These are phyloP conservation scores for Mortierella sp. DNA, from an alignment of 371 early-diverging fungal species.

Conservation along the genomic window DNA sequence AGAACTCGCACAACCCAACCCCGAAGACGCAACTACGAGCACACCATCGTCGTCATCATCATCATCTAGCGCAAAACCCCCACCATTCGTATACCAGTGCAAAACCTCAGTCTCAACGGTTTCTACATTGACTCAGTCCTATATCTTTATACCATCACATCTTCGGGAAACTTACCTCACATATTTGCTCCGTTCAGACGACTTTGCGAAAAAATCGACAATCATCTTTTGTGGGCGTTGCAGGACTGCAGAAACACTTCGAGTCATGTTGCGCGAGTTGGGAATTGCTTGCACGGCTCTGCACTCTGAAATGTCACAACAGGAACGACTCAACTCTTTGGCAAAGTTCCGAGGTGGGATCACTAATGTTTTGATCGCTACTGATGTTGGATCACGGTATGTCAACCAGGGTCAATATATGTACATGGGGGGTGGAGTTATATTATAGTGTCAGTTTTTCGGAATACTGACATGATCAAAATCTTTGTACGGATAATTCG, in stretches of 20 bases:
- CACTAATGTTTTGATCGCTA: constrained; percentile 91
- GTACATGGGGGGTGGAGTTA: not conserved
- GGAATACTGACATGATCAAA: not conserved
- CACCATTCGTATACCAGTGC: constrained; percentile 88
- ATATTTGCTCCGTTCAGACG: constrained; percentile 78
- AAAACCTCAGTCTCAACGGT: constrained; percentile 86
- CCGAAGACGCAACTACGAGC: constrained; percentile 27
- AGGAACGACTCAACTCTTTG: constrained; percentile 90
- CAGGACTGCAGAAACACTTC: constrained; percentile 84
- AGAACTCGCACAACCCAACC: constrained; percentile 59
- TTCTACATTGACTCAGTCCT: constrained; percentile 88
- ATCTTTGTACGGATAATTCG: not conserved
- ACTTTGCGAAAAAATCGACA: constrained; percentile 81
- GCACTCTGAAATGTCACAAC: constrained; percentile 95
- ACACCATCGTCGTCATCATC: not conserved
- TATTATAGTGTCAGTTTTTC: not conserved
- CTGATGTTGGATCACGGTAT: constrained; percentile 96
- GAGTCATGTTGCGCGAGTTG: constrained; percentile 88
- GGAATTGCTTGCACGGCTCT: constrained; percentile 91
- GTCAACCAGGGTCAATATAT: constrained; percentile 10
- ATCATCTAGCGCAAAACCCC: constrained; percentile 34
- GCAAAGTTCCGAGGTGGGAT: constrained; percentile 93
- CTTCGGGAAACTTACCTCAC: constrained; percentile 93
- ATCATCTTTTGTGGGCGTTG: constrained; percentile 94
- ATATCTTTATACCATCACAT: constrained; percentile 94